Percentiles rank a stretch among this genome's conserved stretches.
Conservation (phyloP, 1,284 basidiomycete species). For the Coniferiporia weirii region DNA sequence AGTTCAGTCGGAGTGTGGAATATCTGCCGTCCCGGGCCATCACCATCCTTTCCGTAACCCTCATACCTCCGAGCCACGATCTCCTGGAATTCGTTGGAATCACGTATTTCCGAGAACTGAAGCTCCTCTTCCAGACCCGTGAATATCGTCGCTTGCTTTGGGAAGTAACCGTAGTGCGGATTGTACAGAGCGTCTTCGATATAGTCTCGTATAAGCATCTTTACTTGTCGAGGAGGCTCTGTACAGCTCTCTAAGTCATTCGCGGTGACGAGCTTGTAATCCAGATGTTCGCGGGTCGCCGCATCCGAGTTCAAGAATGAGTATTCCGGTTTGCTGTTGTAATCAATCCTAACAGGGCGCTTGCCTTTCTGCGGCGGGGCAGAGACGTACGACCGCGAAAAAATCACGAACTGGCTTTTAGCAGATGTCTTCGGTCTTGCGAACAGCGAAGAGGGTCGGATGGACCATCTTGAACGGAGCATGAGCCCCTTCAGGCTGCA, state of each 20-base stretch:
- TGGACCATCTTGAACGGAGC: slow-evolving; percentile 11
- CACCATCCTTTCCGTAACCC: slow-evolving; percentile 57
- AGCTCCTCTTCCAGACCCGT: slow-evolving; percentile 61
- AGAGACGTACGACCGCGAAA: background rate
- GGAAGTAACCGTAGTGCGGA: slow-evolving; percentile 96
- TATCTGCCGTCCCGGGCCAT: slow-evolving; percentile 82
- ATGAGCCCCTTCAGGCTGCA: background rate
- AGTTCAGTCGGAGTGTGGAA: slow-evolving; percentile 99
- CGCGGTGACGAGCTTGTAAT: slow-evolving; percentile 70
- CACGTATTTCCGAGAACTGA: slow-evolving; percentile 65
- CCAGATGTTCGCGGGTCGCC: slow-evolving; percentile 41
- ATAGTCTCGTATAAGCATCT: slow-evolving; percentile 95
- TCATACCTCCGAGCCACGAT: slow-evolving; percentile 75
- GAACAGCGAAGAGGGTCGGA: background rate
- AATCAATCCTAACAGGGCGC: slow-evolving; percentile 59
- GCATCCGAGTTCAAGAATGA: slow-evolving; percentile 39
- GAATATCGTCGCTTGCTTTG: slow-evolving; percentile 86
- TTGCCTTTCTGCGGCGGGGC: slow-evolving; percentile 6
- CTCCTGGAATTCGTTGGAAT: slow-evolving; percentile 76
- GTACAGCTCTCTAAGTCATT: slow-evolving; percentile 56
- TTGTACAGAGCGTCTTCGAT: slow-evolving; percentile 98
- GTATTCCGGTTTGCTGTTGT: slow-evolving; percentile 44
- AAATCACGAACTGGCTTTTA: background rate
- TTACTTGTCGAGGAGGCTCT: slow-evolving; percentile 76
- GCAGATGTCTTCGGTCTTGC: background rate